These are phyloP conservation scores for Mortierella claussenii DNA, from an alignment of 192 early-diverging fungal species.

Conservation along the genomic window DNA sequence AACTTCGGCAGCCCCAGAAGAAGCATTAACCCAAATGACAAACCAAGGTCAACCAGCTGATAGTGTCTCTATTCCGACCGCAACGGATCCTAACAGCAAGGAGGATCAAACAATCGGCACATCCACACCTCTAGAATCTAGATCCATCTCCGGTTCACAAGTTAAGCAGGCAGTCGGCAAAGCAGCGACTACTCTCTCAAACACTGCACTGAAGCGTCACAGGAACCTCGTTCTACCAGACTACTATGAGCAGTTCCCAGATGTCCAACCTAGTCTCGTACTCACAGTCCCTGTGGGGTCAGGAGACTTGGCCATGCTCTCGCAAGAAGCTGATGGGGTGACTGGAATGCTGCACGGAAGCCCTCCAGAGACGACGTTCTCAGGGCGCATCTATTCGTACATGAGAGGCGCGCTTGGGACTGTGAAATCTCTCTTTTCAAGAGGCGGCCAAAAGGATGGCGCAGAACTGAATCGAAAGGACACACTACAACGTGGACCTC, in stretches of 20 bases:
- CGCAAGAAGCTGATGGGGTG: neutral
- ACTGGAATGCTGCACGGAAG: too few relatives aligned
- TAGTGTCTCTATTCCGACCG: neutral
- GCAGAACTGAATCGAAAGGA: neutral
- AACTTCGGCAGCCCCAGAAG: neutral
- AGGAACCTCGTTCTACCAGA: constrained; percentile 28
- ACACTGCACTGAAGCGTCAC: constrained; percentile 18
- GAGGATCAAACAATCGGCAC: neutral
- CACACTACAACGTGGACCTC: constrained; percentile 20
- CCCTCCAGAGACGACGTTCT: neutral
- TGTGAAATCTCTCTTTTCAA: constrained; percentile 4
- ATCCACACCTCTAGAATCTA: neutral
- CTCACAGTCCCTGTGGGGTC: constrained; percentile 22
- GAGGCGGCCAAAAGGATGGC: too few relatives aligned
- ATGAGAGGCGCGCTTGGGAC: constrained; percentile 12
- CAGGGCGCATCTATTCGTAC: neutral
- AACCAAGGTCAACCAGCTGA: neutral
- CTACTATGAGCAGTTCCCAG: constrained; percentile 48
- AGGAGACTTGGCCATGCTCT: neutral
- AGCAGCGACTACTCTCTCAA: constrained; percentile 9
- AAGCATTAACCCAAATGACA: neutral
- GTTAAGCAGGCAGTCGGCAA: constrained; percentile 9
- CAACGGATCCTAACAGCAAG: neutral
- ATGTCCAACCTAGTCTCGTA: constrained; percentile 19
- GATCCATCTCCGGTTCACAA: too few relatives aligned